These are phyloP conservation scores for Panaeolus papilionaceus DNA, from an alignment of 768 basidiomycete species.

Conservation along the genomic window DNA sequence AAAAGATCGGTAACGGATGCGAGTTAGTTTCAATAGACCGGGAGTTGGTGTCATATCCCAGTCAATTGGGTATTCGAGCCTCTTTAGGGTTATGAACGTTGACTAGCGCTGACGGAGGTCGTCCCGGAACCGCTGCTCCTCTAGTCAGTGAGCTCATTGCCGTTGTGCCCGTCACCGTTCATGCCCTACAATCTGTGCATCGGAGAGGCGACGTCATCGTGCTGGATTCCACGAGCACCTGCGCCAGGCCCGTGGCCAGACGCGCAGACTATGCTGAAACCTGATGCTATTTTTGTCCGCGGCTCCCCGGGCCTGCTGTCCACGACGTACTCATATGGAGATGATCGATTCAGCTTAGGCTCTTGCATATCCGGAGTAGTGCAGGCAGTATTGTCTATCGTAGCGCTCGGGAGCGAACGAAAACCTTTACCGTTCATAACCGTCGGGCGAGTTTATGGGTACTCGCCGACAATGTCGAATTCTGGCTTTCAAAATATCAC, in stretches of 20 bases:
- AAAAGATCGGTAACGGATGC: not conserved
- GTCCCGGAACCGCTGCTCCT: not conserved
- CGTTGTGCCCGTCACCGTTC: not conserved
- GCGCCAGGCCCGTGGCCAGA: too few species aligned
- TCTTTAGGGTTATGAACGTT: not conserved
- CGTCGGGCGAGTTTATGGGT: not conserved
- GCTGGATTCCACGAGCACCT: not conserved
- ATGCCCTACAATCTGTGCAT: not conserved
- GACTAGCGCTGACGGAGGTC: not conserved
- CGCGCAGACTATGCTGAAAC: not conserved
- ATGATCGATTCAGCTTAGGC: not conserved
- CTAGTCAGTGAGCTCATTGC: not conserved
- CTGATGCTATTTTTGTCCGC: slow-evolving; percentile 8
- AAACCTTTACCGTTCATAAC: not conserved
- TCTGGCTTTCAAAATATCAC: not conserved
- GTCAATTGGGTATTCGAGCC: not conserved
- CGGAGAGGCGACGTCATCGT: not conserved
- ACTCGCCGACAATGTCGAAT: not conserved
- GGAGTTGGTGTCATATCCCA: not conserved
- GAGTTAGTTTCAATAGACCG: not conserved
- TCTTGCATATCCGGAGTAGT: not conserved
- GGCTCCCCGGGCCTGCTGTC: not conserved
- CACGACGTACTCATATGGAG: not conserved
- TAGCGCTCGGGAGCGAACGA: not conserved
- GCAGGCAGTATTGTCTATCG: not conserved